Base-by-base conservation (phyloP, 345 rosid species). In the Theobroma cacao region DNA sequence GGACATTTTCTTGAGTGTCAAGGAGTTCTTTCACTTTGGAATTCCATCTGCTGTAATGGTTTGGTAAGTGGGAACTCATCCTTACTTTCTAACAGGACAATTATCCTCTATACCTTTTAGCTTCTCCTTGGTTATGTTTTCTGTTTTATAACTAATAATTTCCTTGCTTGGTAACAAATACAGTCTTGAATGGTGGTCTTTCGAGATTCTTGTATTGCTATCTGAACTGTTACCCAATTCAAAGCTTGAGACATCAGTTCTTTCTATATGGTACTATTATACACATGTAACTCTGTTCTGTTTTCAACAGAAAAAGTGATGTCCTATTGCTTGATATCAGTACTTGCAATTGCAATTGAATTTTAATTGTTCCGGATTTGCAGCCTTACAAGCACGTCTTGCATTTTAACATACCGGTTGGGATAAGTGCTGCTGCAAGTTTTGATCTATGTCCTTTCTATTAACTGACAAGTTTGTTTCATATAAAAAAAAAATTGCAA, bases 141-240 rank as follows among this genome's bases (percentile, higher is more conserved):
- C n/a, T n/a, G n/a, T n/a, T n/a, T n/a, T n/a, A n/a, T n/a, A n/a
- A n/a, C n/a, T n/a, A n/a, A n/a, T n/a, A n/a, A n/a, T n/a, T n/a
- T 10, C 47, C 3, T 41, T 41, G 11, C 47, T 41, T 41, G 47
- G 12, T 13, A 1, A 45, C 50, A 45, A 45, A 11, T 45, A 26
- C 75, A 90, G 93, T 81, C 77, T 90, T 12, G 88, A 88, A 67
- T 84, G 91, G 90, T 88, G 90, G 91, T 77, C 87, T 0, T 85
- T 77, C 70, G 90, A 90, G 82, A 50, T 87, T 31, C 75, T 90
- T 59, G 58, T 84, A 55, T 75, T 90, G 22, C 55, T 88, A 18
- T 82, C 88, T 15, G 93, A 89, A 20, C 82, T 84, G 53, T 79
- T 88, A 55, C 87, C 91, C 0, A 80, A 90, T 78, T 76, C 89